These are phyloP conservation scores for Fusarium sp. DNA, from an alignment of 2,329 filamentous ascomycete species.

Conservation along the genomic window DNA sequence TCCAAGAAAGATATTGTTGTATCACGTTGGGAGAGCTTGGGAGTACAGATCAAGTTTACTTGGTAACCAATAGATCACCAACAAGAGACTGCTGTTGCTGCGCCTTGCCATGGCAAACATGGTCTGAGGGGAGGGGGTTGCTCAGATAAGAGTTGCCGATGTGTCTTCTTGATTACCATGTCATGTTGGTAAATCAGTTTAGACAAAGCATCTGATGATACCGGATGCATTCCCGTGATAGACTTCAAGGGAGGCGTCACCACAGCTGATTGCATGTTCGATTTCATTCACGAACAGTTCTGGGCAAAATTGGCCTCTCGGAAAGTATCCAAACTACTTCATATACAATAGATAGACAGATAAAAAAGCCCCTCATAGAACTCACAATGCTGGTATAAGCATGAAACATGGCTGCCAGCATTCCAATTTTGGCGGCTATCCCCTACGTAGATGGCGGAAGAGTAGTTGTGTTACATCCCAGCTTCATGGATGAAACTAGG, in stretches of 20 bases:
- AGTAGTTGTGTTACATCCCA: constrained; percentile 29
- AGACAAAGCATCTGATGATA: no score
- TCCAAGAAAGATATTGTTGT: constrained; percentile 23
- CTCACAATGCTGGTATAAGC: background rate
- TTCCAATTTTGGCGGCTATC: constrained; percentile 11
- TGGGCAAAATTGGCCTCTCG: no score
- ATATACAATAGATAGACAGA: background rate
- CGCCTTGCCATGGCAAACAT: constrained; percentile 15
- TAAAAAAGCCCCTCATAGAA: background rate
- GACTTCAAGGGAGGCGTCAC: no score
- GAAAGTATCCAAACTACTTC: background rate
- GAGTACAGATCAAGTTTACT: constrained; percentile 30
- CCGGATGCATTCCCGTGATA: no score
- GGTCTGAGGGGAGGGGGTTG: background rate
- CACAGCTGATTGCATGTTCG: no score
- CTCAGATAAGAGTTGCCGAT: background rate
- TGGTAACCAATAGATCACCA: constrained; percentile 42
- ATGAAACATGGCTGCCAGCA: background rate
- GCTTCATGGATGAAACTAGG: constrained; percentile 35
- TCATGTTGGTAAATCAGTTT: background rate
- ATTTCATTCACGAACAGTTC: no score
- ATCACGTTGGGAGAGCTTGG: constrained; percentile 31
- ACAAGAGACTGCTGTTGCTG: constrained; percentile 2
- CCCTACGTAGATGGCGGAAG: constrained; percentile 19
- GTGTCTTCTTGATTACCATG: background rate